A percentile compares a stretch with the other conserved stretches of the same genome.
Evolutionary conservation across 164 flowering plant genomes (phyloP).

Genomic region (Pachysandra terminalis): DNA sequence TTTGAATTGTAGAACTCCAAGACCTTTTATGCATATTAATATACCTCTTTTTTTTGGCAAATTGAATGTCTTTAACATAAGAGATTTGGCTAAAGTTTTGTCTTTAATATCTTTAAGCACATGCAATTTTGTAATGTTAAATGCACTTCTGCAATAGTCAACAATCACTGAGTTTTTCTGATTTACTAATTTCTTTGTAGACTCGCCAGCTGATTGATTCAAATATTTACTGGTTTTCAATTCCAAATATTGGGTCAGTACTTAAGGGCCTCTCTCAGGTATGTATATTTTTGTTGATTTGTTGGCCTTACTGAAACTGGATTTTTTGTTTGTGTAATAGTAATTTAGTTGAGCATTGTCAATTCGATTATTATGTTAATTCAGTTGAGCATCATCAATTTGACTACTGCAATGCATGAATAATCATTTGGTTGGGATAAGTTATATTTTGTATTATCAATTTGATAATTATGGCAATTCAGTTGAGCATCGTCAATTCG

Average conservation of each 20-base stretch:
- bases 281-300: constrained; percentile 9
- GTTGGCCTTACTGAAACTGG: not conserved
- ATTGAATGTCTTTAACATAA: too few species aligned
- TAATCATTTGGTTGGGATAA: too few species aligned
- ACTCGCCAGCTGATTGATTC: constrained; percentile 88
- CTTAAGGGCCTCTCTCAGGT: constrained; percentile 94
- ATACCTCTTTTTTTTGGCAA: too few species aligned
- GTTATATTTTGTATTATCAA: too few species aligned
- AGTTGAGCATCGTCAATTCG: too few species aligned
- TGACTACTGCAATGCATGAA: not conserved
- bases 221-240: constrained; percentile 87
- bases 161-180: not conserved
- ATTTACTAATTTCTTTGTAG: constrained; percentile 36
- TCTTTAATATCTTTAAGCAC: too few species aligned
- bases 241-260: constrained; percentile 81
- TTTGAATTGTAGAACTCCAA: too few species aligned
- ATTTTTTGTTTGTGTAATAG: not conserved
- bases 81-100: too few species aligned
- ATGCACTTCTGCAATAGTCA: not conserved
- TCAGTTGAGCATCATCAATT: not conserved
- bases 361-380: not conserved
- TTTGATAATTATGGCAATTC: too few species aligned
- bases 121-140: not conserved
- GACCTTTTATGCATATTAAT: too few species aligned
- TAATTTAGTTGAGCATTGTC: not conserved